Base-by-base conservation (phyloP, 2,329 filamentous ascomycete genomes). In the Pseudocercospora eumusae region DNA sequence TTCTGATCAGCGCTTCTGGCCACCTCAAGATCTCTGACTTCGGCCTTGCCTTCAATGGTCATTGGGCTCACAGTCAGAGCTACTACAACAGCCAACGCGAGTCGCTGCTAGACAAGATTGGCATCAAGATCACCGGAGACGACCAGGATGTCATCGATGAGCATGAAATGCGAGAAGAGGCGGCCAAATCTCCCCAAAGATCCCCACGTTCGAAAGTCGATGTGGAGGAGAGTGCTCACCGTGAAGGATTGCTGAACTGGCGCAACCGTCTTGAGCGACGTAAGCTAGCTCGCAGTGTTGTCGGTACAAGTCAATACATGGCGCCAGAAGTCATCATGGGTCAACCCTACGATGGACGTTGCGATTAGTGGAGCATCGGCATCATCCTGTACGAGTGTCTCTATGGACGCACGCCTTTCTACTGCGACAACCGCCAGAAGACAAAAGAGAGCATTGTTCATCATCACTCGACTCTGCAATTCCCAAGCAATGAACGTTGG, bases 231-330 rank as follows among this genome's bases (percentile, higher is more conserved):
- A 57, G 53, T 45, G 71, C 68, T 1, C 64, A 63, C n/a, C 61
- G 68, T n/a, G 73, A 75, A 68, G 72, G 71, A 15, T 66, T 76
- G 6, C 66, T 76, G n/a, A 73, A 78, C 59, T 80, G 76, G 73
- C 71, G 79, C 20, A 79, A 81, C 57, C 76, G 76, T 20, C 76
- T 74, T 4, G 77, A 80, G 56, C 88, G 87, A 68, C 86, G 92
- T 42, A 84, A 85, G 33, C 83, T 91, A 33, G 93, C 93, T 1
- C 86, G 88, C 68, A 96, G 92, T 50, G 87, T 96, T 0, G 93
- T 98, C 10, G 93, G 93, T 2, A 98, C 95, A 2, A 96, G 92
- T 74, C 93, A 97, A 74, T 98, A 98, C 79, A 98, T 97, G 95
- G 93, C 95, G 0, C 93, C 93, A 1, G 95, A 98, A 79, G 91